Conservation (phyloP, 495 filamentous ascomycete species). For the Chaetomidium leptoderma region DNA sequence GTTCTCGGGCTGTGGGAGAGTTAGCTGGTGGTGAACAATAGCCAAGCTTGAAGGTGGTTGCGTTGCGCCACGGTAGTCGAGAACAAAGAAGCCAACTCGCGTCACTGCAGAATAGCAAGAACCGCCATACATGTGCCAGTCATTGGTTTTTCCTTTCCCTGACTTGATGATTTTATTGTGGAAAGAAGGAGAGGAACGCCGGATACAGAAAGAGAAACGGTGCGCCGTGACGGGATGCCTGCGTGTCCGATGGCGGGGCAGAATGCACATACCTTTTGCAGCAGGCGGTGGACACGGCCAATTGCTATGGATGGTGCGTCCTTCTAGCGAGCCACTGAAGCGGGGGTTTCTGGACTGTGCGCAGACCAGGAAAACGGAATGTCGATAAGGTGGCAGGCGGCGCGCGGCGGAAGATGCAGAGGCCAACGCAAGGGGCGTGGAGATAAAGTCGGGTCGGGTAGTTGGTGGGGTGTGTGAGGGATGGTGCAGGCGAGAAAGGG, state of each 20-base stretch:
- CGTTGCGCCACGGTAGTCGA: background rate
- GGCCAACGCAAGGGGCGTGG: background rate
- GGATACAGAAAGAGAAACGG: conserved; percentile 23
- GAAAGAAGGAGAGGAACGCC: conserved; percentile 17
- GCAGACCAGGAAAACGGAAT: background rate
- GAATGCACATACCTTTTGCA: conserved; percentile 33
- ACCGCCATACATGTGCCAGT: background rate
- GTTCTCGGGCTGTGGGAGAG: conserved; percentile 3
- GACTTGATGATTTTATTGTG: conserved; percentile 7
- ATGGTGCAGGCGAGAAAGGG: background rate
- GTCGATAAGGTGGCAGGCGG: background rate
- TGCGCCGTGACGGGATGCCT: conserved; percentile 22
- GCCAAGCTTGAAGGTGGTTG: background rate
- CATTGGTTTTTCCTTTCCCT: background rate
- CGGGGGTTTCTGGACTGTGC: conserved; percentile 3
- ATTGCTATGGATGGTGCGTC: conserved; percentile 23
- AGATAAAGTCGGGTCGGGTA: conserved; percentile 1
- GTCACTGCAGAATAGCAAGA: background rate
- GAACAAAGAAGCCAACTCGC: background rate
- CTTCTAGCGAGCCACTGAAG: conserved; percentile 2
- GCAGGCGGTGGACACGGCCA: conserved; percentile 25
- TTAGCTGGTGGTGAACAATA: conserved; percentile 1
- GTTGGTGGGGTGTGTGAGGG: background rate
- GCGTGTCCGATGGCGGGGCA: conserved; percentile 17
- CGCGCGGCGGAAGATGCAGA: conserved; percentile 4